Conservation (phyloP, 2,329 filamentous ascomycete species). For the Sarocladium kiliense region DNA sequence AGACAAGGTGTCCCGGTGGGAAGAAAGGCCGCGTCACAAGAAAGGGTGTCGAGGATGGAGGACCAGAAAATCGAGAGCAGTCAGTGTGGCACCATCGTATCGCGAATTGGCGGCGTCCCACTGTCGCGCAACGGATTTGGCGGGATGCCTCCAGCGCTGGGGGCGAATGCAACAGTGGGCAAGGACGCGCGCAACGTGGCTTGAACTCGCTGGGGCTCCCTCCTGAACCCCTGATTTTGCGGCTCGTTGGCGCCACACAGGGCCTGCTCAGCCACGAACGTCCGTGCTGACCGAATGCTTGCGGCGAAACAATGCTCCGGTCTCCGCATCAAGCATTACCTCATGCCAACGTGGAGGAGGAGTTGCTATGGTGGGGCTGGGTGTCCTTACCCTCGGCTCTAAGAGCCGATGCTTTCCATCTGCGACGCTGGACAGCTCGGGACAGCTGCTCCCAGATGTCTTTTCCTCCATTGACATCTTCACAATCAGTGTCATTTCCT, state of each 20-base stretch:
- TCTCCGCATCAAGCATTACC: neutral
- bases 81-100: neutral
- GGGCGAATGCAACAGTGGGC: neutral
- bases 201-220: neutral
- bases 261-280: neutral
- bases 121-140: neutral
- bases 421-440: constrained; percentile 6
- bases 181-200: constrained; percentile 6
- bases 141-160: neutral
- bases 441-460: constrained; percentile 3
- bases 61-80: constrained; percentile 5
- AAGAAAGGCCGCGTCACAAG: constrained; percentile 1
- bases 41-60: constrained; percentile 4
- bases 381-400: constrained; percentile 20
- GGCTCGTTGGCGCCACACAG: neutral
- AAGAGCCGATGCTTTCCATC: constrained; percentile 25
- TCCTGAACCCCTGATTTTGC: constrained; percentile 6
- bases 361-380: constrained; percentile 2
- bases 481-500: neutral
- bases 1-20: constrained; percentile 2
- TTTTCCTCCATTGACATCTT: neutral
- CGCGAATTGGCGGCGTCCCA: constrained; percentile 3
- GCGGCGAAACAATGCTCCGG: neutral
- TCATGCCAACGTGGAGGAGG: neutral
- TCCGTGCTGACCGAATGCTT: neutral